These are phyloP conservation scores for Isatis tinctoria DNA, from an alignment of 345 rosid species.

Conservation along the genomic window DNA sequence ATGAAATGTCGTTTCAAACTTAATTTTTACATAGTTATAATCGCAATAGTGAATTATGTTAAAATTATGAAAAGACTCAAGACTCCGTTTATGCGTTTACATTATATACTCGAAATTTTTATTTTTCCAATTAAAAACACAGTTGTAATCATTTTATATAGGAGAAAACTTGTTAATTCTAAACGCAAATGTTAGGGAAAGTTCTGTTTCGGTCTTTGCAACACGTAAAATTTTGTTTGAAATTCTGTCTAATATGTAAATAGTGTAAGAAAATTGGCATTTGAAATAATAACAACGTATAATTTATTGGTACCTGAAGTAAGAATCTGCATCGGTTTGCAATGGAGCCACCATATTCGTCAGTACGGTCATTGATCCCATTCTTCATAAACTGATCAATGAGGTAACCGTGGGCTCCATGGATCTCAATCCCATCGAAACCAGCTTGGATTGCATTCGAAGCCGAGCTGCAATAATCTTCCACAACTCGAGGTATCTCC, in stretches of 20 bases:
- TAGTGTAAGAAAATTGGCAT: not conserved
- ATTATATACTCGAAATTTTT: not conserved
- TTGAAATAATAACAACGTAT: not conserved
- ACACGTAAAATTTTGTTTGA: not conserved
- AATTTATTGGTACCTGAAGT: conserved; percentile 31
- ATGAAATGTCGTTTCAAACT: no score
- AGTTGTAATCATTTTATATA: no score
- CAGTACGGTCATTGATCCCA: conserved; percentile 73
- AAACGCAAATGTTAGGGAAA: not conserved
- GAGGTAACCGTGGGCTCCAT: conserved; percentile 85
- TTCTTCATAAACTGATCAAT: conserved; percentile 81
- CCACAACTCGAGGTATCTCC: conserved; percentile 52
- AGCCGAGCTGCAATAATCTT: conserved; percentile 58
- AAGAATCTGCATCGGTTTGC: conserved; percentile 67
- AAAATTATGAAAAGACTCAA: no score
- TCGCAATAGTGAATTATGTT: no score
- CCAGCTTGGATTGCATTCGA: conserved; percentile 80
- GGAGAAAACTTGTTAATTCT: not conserved
- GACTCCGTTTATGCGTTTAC: no score
- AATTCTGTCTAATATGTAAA: not conserved
- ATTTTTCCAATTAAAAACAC: no score
- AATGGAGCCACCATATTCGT: conserved; percentile 72
- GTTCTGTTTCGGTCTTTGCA: not conserved
- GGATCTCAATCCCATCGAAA: conserved; percentile 86
- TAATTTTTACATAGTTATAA: no score